A percentile compares a stretch with the other conserved stretches of the same genome.
Evolutionary conservation across 2,329 filamentous ascomycete species (phyloP).

Genomic region (Fusarium scirpi): DNA sequence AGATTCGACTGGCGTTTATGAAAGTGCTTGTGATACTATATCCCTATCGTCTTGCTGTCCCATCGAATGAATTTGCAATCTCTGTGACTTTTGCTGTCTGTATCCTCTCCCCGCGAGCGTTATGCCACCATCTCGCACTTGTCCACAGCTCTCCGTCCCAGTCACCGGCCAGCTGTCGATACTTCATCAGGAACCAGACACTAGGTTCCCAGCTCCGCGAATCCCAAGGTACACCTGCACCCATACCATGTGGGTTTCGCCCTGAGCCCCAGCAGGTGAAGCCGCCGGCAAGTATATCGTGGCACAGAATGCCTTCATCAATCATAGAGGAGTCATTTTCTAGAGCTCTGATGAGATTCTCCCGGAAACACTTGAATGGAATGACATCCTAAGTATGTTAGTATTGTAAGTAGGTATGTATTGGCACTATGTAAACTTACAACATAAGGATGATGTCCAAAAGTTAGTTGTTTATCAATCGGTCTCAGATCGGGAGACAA

Average conservation of each 20-base stretch:
- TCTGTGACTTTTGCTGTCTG: slow-evolving; percentile 17
- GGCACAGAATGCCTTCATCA: slow-evolving; percentile 53
- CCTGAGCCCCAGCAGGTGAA: slow-evolving; percentile 55
- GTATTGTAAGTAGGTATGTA: background rate
- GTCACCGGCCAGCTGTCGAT: slow-evolving; percentile 51
- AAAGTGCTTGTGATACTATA: no score
- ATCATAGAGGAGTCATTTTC: slow-evolving; percentile 44
- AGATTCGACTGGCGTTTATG: background rate
- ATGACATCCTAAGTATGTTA: slow-evolving; percentile 50
- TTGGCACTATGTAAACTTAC: slow-evolving; percentile 23
- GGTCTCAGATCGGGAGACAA: slow-evolving; percentile 50
- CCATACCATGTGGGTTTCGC: slow-evolving; percentile 46
- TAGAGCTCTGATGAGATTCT: slow-evolving; percentile 47
- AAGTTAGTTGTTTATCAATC: slow-evolving; percentile 48
- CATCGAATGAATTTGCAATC: background rate
- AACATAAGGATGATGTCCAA: slow-evolving; percentile 53
- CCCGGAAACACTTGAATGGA: slow-evolving; percentile 50
- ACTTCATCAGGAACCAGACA: slow-evolving; percentile 59
- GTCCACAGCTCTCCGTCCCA: slow-evolving; percentile 55
- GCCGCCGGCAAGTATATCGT: slow-evolving; percentile 52
- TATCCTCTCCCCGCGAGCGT: slow-evolving; percentile 43
- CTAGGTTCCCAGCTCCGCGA: slow-evolving; percentile 59
- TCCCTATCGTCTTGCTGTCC: slow-evolving; percentile 1
- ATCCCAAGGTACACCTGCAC: slow-evolving; percentile 58
- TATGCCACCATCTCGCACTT: slow-evolving; percentile 49